These are phyloP conservation scores for Eurotiales sp. DNA, from an alignment of 2,329 filamentous ascomycete species.

Conservation along the genomic window DNA sequence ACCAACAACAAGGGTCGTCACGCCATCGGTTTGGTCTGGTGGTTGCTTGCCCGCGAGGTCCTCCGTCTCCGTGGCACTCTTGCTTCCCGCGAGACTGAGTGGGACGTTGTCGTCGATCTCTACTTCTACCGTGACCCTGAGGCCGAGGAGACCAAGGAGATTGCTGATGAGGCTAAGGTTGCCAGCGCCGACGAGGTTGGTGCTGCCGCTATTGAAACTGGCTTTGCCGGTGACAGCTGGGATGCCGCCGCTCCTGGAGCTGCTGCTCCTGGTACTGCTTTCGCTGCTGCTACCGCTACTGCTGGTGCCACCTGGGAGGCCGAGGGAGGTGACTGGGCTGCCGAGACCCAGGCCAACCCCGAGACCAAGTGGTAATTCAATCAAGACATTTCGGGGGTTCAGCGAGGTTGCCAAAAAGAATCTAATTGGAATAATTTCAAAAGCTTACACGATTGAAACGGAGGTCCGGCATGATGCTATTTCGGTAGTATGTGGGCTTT, in stretches of 20 bases:
- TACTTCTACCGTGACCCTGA: constrained; percentile 99
- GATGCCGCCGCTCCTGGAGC: constrained; percentile 66
- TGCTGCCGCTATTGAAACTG: constrained; percentile 70
- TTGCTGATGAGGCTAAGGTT: constrained; percentile 76
- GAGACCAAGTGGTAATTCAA: constrained; percentile 39
- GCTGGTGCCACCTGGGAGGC: constrained; percentile 64
- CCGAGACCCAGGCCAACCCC: constrained; percentile 37
- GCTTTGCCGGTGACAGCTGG: constrained; percentile 78
- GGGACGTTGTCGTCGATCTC: constrained; percentile 99
- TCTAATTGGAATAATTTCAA: constrained; percentile 4
- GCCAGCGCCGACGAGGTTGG: constrained; percentile 81
- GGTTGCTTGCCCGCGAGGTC: constrained; percentile 99
- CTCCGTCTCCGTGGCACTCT: constrained; percentile 97
- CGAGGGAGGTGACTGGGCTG: constrained; percentile 52
- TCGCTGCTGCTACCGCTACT: constrained; percentile 67
- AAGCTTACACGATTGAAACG: constrained; percentile 5
- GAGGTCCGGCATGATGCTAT: not conserved
- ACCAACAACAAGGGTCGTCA: constrained; percentile 99
- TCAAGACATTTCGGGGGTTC: constrained; percentile 7
- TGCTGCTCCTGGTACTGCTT: constrained; percentile 60
- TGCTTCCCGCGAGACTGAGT: constrained; percentile 90
- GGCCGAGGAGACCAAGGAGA: constrained; percentile 97
- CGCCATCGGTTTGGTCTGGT: constrained; percentile 98
- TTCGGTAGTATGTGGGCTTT: constrained; percentile 5
- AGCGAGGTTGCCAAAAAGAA: constrained; percentile 9